These are phyloP conservation scores for Austropuccinia psidii DNA, from an alignment of 1,284 basidiomycete genomes.

Conservation along the genomic window DNA sequence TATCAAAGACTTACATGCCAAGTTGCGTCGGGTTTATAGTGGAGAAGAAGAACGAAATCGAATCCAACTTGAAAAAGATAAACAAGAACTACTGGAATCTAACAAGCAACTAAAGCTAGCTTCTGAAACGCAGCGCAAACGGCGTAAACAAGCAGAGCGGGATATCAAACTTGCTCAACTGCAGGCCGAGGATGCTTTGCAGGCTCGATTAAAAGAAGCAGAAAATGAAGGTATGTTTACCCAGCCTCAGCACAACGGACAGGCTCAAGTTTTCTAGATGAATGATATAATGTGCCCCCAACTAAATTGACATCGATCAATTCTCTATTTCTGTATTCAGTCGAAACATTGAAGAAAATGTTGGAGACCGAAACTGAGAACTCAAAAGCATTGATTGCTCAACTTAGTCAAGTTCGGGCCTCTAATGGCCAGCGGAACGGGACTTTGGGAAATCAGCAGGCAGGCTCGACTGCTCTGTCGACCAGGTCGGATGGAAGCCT, in stretches of 20 bases:
- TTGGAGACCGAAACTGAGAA: conserved; percentile 18
- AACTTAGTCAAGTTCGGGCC: conserved; percentile 21
- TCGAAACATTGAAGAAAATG: conserved; percentile 19
- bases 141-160: conserved; percentile 28
- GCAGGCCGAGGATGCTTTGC: conserved; percentile 9
- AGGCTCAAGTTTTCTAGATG: not conserved
- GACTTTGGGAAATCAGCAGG: too few relatives aligned
- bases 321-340: not conserved
- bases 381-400: conserved; percentile 27
- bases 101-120: conserved; percentile 7
- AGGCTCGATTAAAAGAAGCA: conserved; percentile 23
- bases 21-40: conserved; percentile 11
- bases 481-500: too few relatives aligned
- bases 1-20: conserved; percentile 17
- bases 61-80: conserved; percentile 14
- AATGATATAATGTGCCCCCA: too few relatives aligned
- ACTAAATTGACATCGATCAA: not conserved
- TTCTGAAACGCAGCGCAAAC: conserved; percentile 12
- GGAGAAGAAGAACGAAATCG: conserved; percentile 30
- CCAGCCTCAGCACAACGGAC: not conserved
- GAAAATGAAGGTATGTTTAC: conserved; percentile 14
- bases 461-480: too few relatives aligned
- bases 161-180: not conserved
- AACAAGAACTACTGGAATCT: not conserved
- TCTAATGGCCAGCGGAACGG: not conserved